Evolutionary conservation across 768 basidiomycete species (phyloP).

Genomic region (Serpula lacrymans): DNA sequence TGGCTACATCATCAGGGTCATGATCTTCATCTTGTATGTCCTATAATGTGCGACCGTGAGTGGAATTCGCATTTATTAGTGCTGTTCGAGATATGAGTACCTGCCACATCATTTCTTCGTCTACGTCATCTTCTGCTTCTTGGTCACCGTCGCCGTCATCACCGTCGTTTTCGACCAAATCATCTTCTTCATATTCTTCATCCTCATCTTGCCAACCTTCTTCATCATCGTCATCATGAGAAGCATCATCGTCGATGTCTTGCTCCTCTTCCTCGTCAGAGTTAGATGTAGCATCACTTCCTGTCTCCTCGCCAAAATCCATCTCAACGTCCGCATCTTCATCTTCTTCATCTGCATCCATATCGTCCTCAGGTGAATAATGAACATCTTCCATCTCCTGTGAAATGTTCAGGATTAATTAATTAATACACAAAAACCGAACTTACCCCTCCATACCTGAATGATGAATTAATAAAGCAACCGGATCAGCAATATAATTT

Average conservation of each 20-base stretch:
- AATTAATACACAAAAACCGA: background rate
- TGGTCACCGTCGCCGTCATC: slow-evolving; percentile 50
- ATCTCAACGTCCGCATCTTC: slow-evolving; percentile 84
- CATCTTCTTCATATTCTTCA: slow-evolving; percentile 60
- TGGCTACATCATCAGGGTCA: slow-evolving; percentile 43
- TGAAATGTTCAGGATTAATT: slow-evolving; percentile 12
- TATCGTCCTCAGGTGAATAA: slow-evolving; percentile 65
- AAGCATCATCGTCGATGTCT: slow-evolving; percentile 58
- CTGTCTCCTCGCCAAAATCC: slow-evolving; percentile 82
- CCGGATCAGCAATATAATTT: background rate
- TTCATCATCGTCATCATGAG: slow-evolving; percentile 44
- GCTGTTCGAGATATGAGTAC: slow-evolving; percentile 28
- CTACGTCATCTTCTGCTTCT: slow-evolving; percentile 45
- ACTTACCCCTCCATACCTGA: slow-evolving; percentile 77
- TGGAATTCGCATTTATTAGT: slow-evolving; percentile 15
- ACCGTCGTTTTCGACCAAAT: slow-evolving; percentile 49
- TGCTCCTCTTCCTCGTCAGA: slow-evolving; percentile 69
- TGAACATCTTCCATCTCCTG: slow-evolving; percentile 86
- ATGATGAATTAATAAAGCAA: slow-evolving; percentile 3
- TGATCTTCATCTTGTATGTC: slow-evolving; percentile 49
- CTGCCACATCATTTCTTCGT: slow-evolving; percentile 58
- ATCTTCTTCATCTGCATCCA: slow-evolving; percentile 79
- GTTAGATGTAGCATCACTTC: slow-evolving; percentile 77
- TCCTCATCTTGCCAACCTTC: slow-evolving; percentile 60
- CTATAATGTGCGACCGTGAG: slow-evolving; percentile 23